Conservation (phyloP, 2,329 filamentous ascomycete species). For the Mycosphaerella sp. region DNA sequence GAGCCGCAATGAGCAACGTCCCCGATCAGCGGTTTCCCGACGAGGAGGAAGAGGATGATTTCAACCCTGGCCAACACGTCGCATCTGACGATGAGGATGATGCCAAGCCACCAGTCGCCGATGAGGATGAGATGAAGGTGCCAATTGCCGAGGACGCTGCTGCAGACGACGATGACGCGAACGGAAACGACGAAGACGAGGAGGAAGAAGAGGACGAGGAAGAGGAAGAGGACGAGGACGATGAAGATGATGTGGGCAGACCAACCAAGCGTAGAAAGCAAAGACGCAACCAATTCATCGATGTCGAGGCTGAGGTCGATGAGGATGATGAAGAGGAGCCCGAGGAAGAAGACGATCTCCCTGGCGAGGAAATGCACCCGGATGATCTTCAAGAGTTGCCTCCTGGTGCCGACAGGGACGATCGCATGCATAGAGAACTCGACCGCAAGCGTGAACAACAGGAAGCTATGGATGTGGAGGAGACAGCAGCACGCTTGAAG, state of each 20-base stretch:
- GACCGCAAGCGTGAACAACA: slow-evolving; percentile 86
- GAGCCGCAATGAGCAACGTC: slow-evolving; percentile 35
- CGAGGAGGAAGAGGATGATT: slow-evolving; percentile 74
- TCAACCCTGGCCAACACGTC: slow-evolving; percentile 74
- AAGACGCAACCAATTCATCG: slow-evolving; percentile 79
- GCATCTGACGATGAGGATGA: slow-evolving; percentile 62
- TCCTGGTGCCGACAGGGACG: slow-evolving; percentile 73
- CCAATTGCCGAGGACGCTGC: slow-evolving; percentile 18
- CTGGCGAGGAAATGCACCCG: slow-evolving; percentile 79
- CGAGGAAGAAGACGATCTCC: slow-evolving; percentile 83
- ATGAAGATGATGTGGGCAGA: slow-evolving; percentile 24
- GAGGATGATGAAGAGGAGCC: slow-evolving; percentile 82
- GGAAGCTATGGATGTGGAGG: slow-evolving; percentile 84
- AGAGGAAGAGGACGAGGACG: slow-evolving; percentile 35
- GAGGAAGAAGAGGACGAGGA: slow-evolving; percentile 51
- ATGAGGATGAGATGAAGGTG: slow-evolving; percentile 39
- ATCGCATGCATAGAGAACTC: slow-evolving; percentile 86
- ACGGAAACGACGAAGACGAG: slow-evolving; percentile 45
- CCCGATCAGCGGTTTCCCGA: slow-evolving; percentile 48
- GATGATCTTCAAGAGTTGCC: slow-evolving; percentile 76
- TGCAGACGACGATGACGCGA: slow-evolving; percentile 40
- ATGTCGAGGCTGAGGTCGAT: slow-evolving; percentile 97
- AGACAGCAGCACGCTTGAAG: slow-evolving; percentile 78
- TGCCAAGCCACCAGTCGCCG: slow-evolving; percentile 31
- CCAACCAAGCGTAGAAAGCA: slow-evolving; percentile 65